A percentile compares a stretch with the other conserved stretches of the same genome.
These are phyloP conservation scores for Termitomyces sp. DNA, from an alignment of 768 basidiomycete species.

Conservation along the genomic window DNA sequence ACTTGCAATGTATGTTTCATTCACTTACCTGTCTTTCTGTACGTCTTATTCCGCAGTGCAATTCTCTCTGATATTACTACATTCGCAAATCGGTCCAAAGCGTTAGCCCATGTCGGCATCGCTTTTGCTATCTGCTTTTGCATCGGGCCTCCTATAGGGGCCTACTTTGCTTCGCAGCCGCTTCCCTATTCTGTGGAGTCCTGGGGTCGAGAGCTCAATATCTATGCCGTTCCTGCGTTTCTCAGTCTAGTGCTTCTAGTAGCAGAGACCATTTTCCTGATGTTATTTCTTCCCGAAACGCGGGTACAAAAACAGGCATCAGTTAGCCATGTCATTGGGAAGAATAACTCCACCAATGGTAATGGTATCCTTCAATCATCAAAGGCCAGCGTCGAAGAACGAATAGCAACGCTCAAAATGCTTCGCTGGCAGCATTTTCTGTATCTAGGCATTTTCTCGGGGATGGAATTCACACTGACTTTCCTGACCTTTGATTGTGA, in stretches of 20 bases:
- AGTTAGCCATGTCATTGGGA: neutral
- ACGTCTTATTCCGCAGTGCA: slow-evolving; percentile 46
- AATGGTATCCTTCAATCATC: slow-evolving; percentile 21
- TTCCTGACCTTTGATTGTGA: slow-evolving; percentile 88
- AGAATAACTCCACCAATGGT: neutral
- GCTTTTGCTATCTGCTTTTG: slow-evolving; percentile 96
- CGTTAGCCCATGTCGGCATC: slow-evolving; percentile 89
- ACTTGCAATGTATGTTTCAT: slow-evolving; percentile 71
- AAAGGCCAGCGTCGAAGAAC: slow-evolving; percentile 35
- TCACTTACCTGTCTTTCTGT: neutral
- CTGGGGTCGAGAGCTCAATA: slow-evolving; percentile 66
- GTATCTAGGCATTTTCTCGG: slow-evolving; percentile 89
- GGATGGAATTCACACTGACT: slow-evolving; percentile 93
- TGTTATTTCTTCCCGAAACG: slow-evolving; percentile 80
- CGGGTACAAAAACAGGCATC: slow-evolving; percentile 22
- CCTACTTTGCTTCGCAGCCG: slow-evolving; percentile 90
- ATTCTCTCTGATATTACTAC: slow-evolving; percentile 90
- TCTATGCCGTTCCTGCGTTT: slow-evolving; percentile 87
- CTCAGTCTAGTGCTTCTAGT: slow-evolving; percentile 75
- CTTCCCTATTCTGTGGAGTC: slow-evolving; percentile 52
- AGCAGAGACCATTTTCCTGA: slow-evolving; percentile 76
- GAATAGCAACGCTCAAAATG: slow-evolving; percentile 49
- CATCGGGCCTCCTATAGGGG: slow-evolving; percentile 90
- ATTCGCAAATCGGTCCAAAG: slow-evolving; percentile 72
- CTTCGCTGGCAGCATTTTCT: slow-evolving; percentile 73